Evolutionary conservation across 306 rosid genomes (phyloP).

Genomic region (Dalbergia cultrata): DNA sequence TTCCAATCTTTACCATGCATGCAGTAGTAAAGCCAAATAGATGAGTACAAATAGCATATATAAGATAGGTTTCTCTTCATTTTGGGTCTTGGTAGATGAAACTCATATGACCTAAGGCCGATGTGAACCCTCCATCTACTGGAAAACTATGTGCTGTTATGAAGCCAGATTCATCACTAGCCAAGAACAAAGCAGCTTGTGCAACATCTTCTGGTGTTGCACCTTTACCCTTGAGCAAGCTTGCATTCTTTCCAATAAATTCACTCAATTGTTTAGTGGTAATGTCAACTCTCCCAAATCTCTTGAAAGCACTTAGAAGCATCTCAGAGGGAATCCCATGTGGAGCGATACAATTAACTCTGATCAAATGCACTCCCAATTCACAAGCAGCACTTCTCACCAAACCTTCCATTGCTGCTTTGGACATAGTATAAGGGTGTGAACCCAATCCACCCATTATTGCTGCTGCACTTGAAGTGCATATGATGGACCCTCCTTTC

Average conservation of each 20-base stretch:
- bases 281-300: conserved; percentile 51
- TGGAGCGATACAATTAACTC: conserved; percentile 81
- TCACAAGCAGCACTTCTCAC: conserved; percentile 79
- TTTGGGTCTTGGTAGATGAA: conserved; percentile 58
- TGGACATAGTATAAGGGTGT: conserved; percentile 78
- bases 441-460: conserved; percentile 76
- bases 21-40: too few species aligned
- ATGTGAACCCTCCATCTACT: conserved; percentile 83
- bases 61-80: neutral
- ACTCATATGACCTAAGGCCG: conserved; percentile 59
- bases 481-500: conserved; percentile 72
- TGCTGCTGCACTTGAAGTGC: conserved; percentile 79
- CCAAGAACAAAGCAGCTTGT: conserved; percentile 70
- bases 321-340: conserved; percentile 89
- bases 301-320: conserved; percentile 58
- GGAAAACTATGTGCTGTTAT: conserved; percentile 75
- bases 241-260: conserved; percentile 57
- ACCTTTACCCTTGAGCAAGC: conserved; percentile 72
- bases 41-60: neutral
- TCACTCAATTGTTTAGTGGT: conserved; percentile 56
- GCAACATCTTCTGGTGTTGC: conserved; percentile 71
- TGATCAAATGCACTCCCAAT: conserved; percentile 72
- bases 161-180: conserved; percentile 71
- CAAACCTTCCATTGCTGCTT: conserved; percentile 69
- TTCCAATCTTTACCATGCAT: conserved; percentile 20